Evolutionary conservation across 2,329 filamentous ascomycete species (phyloP).

Genomic region (Pyrenochaeta sp.): DNA sequence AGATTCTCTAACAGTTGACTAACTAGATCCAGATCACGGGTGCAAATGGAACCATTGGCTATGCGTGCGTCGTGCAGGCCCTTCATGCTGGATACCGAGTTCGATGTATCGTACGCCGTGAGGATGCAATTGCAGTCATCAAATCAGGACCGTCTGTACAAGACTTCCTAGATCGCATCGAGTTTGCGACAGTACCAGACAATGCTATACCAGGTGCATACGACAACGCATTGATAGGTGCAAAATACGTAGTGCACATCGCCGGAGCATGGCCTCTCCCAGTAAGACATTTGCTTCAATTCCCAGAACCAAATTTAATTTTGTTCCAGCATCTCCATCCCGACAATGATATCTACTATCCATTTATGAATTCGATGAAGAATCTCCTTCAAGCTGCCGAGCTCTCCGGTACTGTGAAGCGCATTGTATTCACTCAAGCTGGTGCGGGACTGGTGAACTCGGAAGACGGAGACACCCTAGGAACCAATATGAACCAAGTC

Average conservation of each 20-base stretch:
- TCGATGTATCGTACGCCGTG: constrained; percentile 41
- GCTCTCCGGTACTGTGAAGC: constrained; percentile 30
- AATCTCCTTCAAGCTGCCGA: constrained; percentile 36
- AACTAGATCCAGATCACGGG: constrained; percentile 38
- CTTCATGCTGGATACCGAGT: constrained; percentile 38
- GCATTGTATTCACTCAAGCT: constrained; percentile 45
- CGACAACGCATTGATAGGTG: constrained; percentile 33
- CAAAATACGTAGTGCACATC: constrained; percentile 38
- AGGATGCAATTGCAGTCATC: constrained; percentile 33
- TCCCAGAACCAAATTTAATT: background rate
- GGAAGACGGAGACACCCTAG: constrained; percentile 41
- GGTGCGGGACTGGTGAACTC: constrained; percentile 42
- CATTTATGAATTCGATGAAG: constrained; percentile 42
- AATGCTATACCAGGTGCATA: constrained; percentile 37
- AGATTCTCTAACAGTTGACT: background rate
- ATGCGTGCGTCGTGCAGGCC: constrained; percentile 36
- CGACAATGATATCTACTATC: constrained; percentile 42
- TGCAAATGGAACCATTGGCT: constrained; percentile 46
- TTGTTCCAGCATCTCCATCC: constrained; percentile 34
- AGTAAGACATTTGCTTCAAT: constrained; percentile 21
- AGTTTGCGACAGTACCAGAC: constrained; percentile 37
- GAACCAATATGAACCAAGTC: constrained; percentile 33
- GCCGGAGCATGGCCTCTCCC: constrained; percentile 45
- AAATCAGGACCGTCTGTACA: constrained; percentile 36
- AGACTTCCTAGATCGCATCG: constrained; percentile 23